Base-by-base conservation (phyloP, 768 basidiomycete species). In the Tremella fuciformis region DNA sequence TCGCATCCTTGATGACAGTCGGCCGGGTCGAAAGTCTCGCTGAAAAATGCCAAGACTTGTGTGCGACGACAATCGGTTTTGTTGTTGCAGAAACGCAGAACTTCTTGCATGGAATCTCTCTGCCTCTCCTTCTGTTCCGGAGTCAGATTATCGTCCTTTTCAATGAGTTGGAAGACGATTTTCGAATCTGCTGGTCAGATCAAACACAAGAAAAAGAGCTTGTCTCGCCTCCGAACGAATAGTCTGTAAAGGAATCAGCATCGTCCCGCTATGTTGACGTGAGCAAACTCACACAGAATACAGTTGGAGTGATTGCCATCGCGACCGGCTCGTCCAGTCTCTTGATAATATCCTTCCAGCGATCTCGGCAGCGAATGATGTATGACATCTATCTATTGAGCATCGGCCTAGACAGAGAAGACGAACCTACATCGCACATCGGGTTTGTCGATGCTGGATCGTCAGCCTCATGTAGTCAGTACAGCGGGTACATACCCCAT, bases 311-410 rank as follows among this genome's bases (percentile, higher is more conserved):
- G 82, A 65, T 82, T 75, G 3, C 90, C 91, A 70, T 99, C 96
- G 58, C 96, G 84, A 4, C 96, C 96, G 16, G 93, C 96, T 57
- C 96, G 85, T 6, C 96, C 96, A 0, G 94, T 98, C 79, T 99
- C 96, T 79, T 98, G 91, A 69, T 91, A 92, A 62, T 80, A 94
- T 83, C 88, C 89, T 59, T 92, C 90, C 70, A 99, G 76, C 18
- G 86, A 85, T 64, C 85, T 85, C 1, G 94, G 90, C 65, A 96
- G 71, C 53, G 85, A 83, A 59, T 87, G 82, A 70, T 98, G 94
- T 53, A 98, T 88, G 34, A 99, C 94, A 51, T 78, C 78, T 40
- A 76, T 46, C 39, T 2, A 16, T 22, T 51, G n/a, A 54, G 50
- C 55, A 61, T 22, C 25, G 16, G 15, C 40, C 9, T 2, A 16